A percentile compares a stretch with the other conserved stretches of the same genome.
These are phyloP conservation scores for Nitzschia sp. DNA, from an alignment of 108 stramenopile genomes.

Conservation along the genomic window DNA sequence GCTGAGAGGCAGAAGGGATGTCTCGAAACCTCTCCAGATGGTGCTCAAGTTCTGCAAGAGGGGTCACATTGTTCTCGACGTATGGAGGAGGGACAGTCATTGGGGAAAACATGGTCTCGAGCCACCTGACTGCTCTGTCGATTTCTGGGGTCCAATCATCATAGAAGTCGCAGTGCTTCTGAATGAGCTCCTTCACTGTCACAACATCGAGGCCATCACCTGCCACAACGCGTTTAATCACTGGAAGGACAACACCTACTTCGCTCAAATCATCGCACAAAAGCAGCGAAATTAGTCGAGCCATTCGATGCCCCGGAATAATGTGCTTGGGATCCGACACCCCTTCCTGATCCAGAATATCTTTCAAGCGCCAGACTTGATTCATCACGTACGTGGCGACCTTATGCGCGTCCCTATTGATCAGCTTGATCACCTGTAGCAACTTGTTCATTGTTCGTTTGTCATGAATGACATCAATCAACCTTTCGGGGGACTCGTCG, in stretches of 20 bases:
- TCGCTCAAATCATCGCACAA: conserved; percentile 72
- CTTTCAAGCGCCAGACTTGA: conserved; percentile 84
- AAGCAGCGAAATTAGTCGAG: conserved; percentile 72
- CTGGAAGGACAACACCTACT: conserved; percentile 67
- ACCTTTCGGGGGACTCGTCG: conserved; percentile 65
- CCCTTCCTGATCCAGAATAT: conserved; percentile 82
- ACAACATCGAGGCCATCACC: conserved; percentile 87
- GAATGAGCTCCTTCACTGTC: conserved; percentile 75
- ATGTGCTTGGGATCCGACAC: conserved; percentile 79
- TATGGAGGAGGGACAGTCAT: conserved; percentile 57
- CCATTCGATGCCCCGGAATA: conserved; percentile 79
- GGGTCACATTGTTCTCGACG: conserved; percentile 74
- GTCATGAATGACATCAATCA: conserved; percentile 82
- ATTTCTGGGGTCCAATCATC: conserved; percentile 87
- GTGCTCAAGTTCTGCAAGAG: conserved; percentile 57
- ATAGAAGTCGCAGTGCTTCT: conserved; percentile 65
- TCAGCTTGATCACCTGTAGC: conserved; percentile 70
- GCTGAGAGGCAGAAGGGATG: conserved; percentile 73
- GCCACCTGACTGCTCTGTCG: conserved; percentile 78
- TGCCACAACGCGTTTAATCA: conserved; percentile 73
- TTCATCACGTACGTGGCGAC: conserved; percentile 54
- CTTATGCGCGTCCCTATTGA: conserved; percentile 75
- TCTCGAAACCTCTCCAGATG: conserved; percentile 51
- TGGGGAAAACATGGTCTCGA: conserved; percentile 65
- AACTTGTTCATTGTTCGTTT: conserved; percentile 81